phyloP scores from a whole-genome alignment of 1,284 basidiomycete species.

The Ganoderma resinaceum region DNA sequence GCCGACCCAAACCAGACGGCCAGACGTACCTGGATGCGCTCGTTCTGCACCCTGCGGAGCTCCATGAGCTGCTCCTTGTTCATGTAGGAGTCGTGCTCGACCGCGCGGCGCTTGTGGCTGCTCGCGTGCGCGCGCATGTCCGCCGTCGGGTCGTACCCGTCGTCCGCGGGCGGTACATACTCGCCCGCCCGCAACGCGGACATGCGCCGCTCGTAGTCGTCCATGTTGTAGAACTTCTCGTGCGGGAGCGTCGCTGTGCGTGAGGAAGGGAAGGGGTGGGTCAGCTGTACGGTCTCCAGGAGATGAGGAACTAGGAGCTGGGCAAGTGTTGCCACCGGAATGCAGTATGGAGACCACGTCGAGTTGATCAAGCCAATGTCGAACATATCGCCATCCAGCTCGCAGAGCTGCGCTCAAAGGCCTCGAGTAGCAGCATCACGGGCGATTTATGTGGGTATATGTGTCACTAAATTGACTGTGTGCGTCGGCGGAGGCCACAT shows the following conservation, averaged over 20 bases:
- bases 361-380: too few relatives aligned
- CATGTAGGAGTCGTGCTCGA: constrained; percentile 76
- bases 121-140: constrained; percentile 80
- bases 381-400: too few relatives aligned
- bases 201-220: constrained; percentile 83
- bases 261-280: constrained; percentile 4
- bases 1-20: constrained; percentile 4
- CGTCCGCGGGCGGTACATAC: constrained; percentile 70
- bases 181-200: constrained; percentile 81
- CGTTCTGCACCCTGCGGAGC: constrained; percentile 80
- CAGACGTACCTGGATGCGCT: constrained; percentile 71
- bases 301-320: too few relatives aligned
- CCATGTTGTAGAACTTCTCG: constrained; percentile 92
- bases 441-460: not conserved
- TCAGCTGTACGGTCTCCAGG: not conserved
- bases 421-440: not conserved
- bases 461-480: not conserved
- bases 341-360: too few relatives aligned
- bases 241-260: constrained; percentile 82
- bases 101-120: constrained; percentile 66
- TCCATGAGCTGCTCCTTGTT: constrained; percentile 81
- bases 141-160: constrained; percentile 78
- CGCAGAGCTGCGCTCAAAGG: too few relatives aligned
- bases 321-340: too few relatives aligned
- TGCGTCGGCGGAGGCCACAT: not conserved